phyloP scores from a whole-genome alignment of 108 stramenopile species.

The Cyclotella kingstonii region DNA sequence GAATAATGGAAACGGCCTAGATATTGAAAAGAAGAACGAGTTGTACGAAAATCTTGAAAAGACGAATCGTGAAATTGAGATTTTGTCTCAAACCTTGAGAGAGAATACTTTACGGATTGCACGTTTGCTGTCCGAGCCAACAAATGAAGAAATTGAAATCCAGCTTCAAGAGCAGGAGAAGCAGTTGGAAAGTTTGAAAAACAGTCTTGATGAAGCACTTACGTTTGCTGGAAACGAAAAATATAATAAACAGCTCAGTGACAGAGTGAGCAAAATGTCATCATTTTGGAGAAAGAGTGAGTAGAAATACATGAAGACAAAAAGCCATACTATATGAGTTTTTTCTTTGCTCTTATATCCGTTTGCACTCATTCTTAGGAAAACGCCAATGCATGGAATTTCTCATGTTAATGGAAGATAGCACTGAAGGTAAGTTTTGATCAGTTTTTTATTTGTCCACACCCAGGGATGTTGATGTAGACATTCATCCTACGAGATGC shows the following conservation, averaged over 20 bases:
- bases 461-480: background rate
- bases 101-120: slow-evolving; percentile 29
- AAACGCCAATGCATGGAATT: slow-evolving; percentile 53
- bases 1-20: slow-evolving; percentile 60
- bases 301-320: slow-evolving; percentile 18
- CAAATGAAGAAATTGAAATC: slow-evolving; percentile 57
- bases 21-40: slow-evolving; percentile 51
- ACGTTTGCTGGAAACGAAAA: slow-evolving; percentile 55
- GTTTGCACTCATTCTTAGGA: background rate
- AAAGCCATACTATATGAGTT: no score
- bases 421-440: slow-evolving; percentile 15
- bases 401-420: slow-evolving; percentile 28
- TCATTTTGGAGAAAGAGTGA: slow-evolving; percentile 67
- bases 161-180: slow-evolving; percentile 47
- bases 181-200: slow-evolving; percentile 28
- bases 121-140: slow-evolving; percentile 70
- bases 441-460: background rate
- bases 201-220: slow-evolving; percentile 51
- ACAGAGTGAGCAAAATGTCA: slow-evolving; percentile 57
- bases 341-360: no score
- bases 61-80: slow-evolving; percentile 41
- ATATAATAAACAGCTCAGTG: slow-evolving; percentile 54
- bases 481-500: background rate
- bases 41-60: slow-evolving; percentile 43
- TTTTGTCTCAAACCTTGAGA: slow-evolving; percentile 27